Conservation (phyloP, 2,329 filamentous ascomycete species). For the Arthrobotrys musiformis region DNA sequence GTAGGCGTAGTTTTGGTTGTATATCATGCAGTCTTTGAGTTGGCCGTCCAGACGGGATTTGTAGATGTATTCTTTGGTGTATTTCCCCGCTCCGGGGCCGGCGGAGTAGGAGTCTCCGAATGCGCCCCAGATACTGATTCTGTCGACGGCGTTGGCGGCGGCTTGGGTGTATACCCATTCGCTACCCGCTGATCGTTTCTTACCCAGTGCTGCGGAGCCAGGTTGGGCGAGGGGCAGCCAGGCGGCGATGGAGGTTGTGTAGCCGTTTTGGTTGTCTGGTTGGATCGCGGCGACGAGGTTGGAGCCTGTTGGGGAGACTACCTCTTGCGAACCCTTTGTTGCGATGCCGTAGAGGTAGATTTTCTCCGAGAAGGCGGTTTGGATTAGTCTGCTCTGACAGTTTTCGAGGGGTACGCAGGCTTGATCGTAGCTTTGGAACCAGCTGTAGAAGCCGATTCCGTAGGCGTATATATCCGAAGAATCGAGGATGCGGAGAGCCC, state of each 20-base stretch:
- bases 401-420: constrained; percentile 15
- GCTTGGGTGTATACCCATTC: not conserved
- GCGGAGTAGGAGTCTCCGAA: constrained; percentile 28
- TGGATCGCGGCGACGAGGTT: not conserved
- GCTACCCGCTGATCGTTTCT: not conserved
- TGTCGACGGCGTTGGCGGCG: not conserved
- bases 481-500: constrained; percentile 60
- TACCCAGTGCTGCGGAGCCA: constrained; percentile 11
- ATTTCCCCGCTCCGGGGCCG: constrained; percentile 10
- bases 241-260: constrained; percentile 3
- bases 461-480: constrained; percentile 46
- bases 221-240: constrained; percentile 17
- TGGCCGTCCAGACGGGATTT: not conserved
- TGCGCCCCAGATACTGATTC: not conserved
- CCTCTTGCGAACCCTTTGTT: constrained; percentile 46
- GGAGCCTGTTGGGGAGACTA: constrained; percentile 54
- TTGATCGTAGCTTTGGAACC: constrained; percentile 59
- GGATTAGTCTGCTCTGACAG: constrained; percentile 65
- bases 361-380: constrained; percentile 57
- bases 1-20: constrained; percentile 4
- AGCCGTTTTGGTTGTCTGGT: constrained; percentile 26
- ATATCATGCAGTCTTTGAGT: constrained; percentile 23
- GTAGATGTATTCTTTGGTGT: not conserved
- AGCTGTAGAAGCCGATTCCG: constrained; percentile 57
- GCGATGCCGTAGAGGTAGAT: constrained; percentile 53